Percentiles rank a stretch among this genome's conserved stretches.
Conservation (phyloP, 352 stramenopile genomes). For the Phytophthora idaei region DNA sequence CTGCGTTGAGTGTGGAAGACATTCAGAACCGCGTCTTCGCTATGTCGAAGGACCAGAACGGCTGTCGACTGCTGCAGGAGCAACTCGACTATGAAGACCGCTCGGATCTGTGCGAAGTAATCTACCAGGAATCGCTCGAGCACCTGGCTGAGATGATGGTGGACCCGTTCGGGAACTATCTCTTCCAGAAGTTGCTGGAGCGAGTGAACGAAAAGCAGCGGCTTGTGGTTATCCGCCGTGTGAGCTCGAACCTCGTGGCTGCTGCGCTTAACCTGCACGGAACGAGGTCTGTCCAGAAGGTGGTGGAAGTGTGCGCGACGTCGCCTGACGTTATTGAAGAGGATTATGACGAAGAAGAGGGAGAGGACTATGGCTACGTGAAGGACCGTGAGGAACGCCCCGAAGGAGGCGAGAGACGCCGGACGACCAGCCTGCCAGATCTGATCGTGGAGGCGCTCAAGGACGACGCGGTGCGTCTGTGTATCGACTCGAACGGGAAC, state of each 20-base stretch:
- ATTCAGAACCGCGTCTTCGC: conserved; percentile 82
- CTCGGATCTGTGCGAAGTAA: conserved; percentile 90
- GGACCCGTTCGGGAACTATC: conserved; percentile 99
- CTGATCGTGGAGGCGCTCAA: conserved; percentile 95
- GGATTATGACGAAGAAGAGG: conserved; percentile 50
- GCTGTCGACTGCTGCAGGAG: conserved; percentile 96
- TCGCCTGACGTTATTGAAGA: conserved; percentile 70
- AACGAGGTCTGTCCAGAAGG: conserved; percentile 98
- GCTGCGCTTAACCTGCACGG: conserved; percentile 98
- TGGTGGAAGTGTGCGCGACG: conserved; percentile 95
- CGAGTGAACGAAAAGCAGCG: conserved; percentile 92
- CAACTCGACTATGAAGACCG: conserved; percentile 95
- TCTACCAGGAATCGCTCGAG: conserved; percentile 96
- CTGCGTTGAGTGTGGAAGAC: conserved; percentile 68
- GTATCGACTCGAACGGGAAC: conserved; percentile 98
- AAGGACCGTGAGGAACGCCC: conserved; percentile 18
- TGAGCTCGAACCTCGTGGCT: conserved; percentile 94
- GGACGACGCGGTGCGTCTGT: conserved; percentile 94
- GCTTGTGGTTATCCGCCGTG: conserved; percentile 92
- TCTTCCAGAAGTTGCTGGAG: conserved; percentile 99
- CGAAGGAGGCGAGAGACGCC: conserved; percentile 27
- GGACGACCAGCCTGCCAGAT: conserved; percentile 71
- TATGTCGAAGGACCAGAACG: conserved; percentile 97
- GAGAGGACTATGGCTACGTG: conserved; percentile 39
- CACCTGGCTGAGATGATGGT: conserved; percentile 98